Percentiles rank a stretch among this genome's conserved stretches.
Conservation (phyloP, 1,139 yeast species). For the Debaryomyces nepalensis region DNA sequence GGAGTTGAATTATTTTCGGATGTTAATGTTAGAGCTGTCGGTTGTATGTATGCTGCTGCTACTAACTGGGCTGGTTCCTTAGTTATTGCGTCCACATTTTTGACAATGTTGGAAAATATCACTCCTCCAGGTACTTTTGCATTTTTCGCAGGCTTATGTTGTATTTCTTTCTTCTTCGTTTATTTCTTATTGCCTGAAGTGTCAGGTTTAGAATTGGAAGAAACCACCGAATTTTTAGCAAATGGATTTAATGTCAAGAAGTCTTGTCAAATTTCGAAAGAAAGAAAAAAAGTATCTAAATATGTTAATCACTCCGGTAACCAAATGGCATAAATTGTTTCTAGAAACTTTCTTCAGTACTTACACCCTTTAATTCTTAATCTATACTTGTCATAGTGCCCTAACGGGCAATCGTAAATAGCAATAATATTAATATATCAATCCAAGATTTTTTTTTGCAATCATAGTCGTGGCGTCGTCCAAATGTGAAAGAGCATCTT, state of each 20-base stretch:
- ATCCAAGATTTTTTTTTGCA: conserved; percentile 1
- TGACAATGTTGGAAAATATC: conserved; percentile 90
- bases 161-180: conserved; percentile 70
- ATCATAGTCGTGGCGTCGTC: conserved; percentile 7
- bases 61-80: conserved; percentile 96
- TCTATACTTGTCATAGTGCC: conserved; percentile 7
- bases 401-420: background rate
- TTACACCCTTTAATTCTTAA: conserved; percentile 3
- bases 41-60: conserved; percentile 90
- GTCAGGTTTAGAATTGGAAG: conserved; percentile 87
- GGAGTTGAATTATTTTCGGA: conserved; percentile 95
- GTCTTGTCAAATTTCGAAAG: conserved; percentile 65
- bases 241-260: conserved; percentile 85
- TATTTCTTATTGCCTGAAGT: conserved; percentile 91
- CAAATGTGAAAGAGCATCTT: conserved; percentile 6
- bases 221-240: conserved; percentile 76
- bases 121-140: conserved; percentile 96
- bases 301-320: conserved; percentile 17
- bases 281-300: conserved; percentile 38
- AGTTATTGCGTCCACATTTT: conserved; percentile 85
- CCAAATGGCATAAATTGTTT: conserved; percentile 7
- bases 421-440: background rate
- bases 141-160: conserved; percentile 82
- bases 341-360: conserved; percentile 1
- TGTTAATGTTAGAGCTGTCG: conserved; percentile 84